phyloP scores from a whole-genome alignment of 2,329 filamentous ascomycete genomes.

The Colletotrichum godetiae region DNA sequence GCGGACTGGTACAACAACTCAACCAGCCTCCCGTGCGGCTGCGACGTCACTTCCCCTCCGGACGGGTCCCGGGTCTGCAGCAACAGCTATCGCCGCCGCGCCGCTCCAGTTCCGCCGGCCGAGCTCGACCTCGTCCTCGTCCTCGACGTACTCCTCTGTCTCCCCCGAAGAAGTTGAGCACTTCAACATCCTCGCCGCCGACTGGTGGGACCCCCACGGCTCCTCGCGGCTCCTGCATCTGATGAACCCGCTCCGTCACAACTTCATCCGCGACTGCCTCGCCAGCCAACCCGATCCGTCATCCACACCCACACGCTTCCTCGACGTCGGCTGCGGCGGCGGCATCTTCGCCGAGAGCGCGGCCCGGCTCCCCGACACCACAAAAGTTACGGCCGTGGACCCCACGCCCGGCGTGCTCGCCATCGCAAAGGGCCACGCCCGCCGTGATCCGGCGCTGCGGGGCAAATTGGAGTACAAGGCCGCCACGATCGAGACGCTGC shows the following conservation, averaged over 20 bases:
- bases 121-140: constrained; percentile 33
- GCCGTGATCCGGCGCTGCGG: constrained; percentile 75
- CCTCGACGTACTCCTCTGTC: constrained; percentile 71
- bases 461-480: constrained; percentile 78
- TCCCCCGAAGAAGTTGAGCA: constrained; percentile 91
- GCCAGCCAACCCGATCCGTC: constrained; percentile 58
- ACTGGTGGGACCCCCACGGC: constrained; percentile 97
- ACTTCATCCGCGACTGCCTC: constrained; percentile 85
- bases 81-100: not conserved
- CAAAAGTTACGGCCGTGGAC: constrained; percentile 80
- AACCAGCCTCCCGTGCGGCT: constrained; percentile 10
- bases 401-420: constrained; percentile 78
- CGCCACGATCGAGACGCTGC: constrained; percentile 79
- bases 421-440: constrained; percentile 81
- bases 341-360: constrained; percentile 95
- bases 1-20: not conserved
- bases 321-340: constrained; percentile 95
- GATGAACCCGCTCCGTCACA: constrained; percentile 97
- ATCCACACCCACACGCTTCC: constrained; percentile 64
- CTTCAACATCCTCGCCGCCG: constrained; percentile 91
- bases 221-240: constrained; percentile 92
- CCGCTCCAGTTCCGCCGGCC: not conserved
- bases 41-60: constrained; percentile 1
- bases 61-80: not conserved
- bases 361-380: constrained; percentile 73